A percentile compares a stretch with the other conserved stretches of the same genome.
These are phyloP conservation scores for Gnetum montanum DNA, from an alignment of 75 land plant genomes.

Conservation along the genomic window DNA sequence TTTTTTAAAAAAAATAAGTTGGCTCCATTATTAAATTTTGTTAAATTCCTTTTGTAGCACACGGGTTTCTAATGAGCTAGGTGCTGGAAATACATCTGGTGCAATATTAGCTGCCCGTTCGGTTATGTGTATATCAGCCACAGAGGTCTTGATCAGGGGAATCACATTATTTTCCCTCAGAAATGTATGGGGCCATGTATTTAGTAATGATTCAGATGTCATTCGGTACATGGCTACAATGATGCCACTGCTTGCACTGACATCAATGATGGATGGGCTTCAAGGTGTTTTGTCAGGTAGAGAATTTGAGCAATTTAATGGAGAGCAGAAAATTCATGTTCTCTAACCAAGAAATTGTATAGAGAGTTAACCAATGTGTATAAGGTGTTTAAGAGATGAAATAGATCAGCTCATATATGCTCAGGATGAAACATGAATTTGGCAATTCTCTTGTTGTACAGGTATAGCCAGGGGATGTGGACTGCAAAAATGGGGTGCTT, in stretches of 20 bases:
- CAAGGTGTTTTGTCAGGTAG: constrained; percentile 78
- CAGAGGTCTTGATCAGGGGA: constrained; percentile 34
- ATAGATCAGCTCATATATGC: too few relatives aligned
- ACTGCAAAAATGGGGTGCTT: too few relatives aligned
- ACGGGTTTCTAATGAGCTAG: constrained; percentile 76
- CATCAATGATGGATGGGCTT: constrained; percentile 60
- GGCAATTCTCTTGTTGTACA: constrained; percentile 6
- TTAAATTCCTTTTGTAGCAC: too few relatives aligned
- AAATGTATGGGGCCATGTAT: constrained; percentile 48
- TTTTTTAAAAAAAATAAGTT: too few relatives aligned
- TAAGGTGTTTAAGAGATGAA: too few relatives aligned
- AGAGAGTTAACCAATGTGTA: background rate
- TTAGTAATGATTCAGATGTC: constrained; percentile 68
- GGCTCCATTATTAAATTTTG: too few relatives aligned
- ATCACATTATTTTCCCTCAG: constrained; percentile 28
- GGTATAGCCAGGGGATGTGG: constrained; percentile 82
- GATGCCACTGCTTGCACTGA: constrained; percentile 57
- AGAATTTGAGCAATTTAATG: too few relatives aligned
- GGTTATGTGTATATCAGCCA: constrained; percentile 21
- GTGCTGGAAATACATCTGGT: constrained; percentile 42
- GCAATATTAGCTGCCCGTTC: constrained; percentile 41
- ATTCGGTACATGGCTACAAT: constrained; percentile 49
- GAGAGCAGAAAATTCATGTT: too few relatives aligned
- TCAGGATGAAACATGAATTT: background rate
- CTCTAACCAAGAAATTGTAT: background rate